Base-by-base conservation (phyloP, 106 monocot species). In the Dendrobium chrysotoxum region DNA sequence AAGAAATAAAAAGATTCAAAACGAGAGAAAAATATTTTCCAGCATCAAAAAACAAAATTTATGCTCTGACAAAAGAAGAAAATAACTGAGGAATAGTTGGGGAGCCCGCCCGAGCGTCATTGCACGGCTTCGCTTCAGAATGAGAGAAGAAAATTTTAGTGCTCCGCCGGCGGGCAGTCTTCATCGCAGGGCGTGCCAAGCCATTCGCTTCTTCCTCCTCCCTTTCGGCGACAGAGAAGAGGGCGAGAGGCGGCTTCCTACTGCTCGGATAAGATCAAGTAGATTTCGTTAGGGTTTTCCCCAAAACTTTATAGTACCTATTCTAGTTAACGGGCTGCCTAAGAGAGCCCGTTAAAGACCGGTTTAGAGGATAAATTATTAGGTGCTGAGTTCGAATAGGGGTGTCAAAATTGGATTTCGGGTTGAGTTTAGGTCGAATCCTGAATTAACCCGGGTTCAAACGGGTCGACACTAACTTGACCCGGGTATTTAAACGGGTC, bases 181-280 rank as follows among this genome's bases (percentile, higher is more conserved):
- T 73, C 73, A 73, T 73, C 73, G 73, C 73, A 73, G 73, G 73
- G 73, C 73, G 5, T 73, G 73, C 73, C 73, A 40, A 28, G 73
- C 73, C 40, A 26, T 70, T 40, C 40, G 73, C 73, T 3, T 6
- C 23, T 73, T 73, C 73, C 40, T 40, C 40, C 40, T 18, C 17
- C 15, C 40, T 3, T 13, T 5, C 40, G 73, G 68, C 68, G 28
- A 15, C 7, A 7, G 30, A 7, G 31, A 39, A 40, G 7, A 40
- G 40, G 40, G 73, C 73, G 38, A 40, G 3, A 73, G 40, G 73
- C 73, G 73, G 73, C 73, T 73, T 73, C 73, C 73, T 18, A 1
- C 40, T 73, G 40, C 73, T 73, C 73, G 18, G 73, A 73, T 73
- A 73, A 73, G 73, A 73, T 73, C 73, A 73, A 73, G 73, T 73